phyloP scores from a whole-genome alignment of 108 stramenopile species.

The Cylindrotheca fusiformis region DNA sequence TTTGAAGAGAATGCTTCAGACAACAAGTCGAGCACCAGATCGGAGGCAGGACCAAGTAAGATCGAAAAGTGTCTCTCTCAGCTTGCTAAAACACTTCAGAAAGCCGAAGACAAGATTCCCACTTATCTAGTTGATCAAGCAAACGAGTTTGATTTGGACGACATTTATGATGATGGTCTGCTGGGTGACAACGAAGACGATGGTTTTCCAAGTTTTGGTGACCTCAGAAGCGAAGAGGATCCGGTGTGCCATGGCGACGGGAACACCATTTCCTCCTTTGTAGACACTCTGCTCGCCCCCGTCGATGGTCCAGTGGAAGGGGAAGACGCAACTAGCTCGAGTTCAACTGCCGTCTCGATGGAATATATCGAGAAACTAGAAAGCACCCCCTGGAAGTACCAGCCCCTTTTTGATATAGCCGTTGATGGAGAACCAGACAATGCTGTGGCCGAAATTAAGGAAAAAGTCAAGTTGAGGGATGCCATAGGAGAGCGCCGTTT shows the following conservation, averaged over 20 bases:
- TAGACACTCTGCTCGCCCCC: constrained; percentile 38
- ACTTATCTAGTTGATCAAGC: constrained; percentile 60
- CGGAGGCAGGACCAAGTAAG: not conserved
- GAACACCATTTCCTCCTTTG: constrained; percentile 35
- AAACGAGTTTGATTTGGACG: constrained; percentile 27
- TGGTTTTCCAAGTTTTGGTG: constrained; percentile 6
- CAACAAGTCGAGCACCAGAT: constrained; percentile 13
- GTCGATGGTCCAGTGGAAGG: constrained; percentile 18
- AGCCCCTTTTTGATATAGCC: constrained; percentile 42
- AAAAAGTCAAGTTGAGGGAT: constrained; percentile 61
- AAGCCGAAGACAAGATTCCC: constrained; percentile 76
- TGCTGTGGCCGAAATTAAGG: constrained; percentile 1
- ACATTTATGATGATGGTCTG: constrained; percentile 18
- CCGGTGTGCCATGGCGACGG: constrained; percentile 33
- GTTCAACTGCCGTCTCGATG: constrained; percentile 24
- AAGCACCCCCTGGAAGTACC: constrained; percentile 73
- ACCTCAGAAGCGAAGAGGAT: constrained; percentile 13
- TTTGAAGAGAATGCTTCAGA: constrained; percentile 19
- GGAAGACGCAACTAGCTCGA: not conserved
- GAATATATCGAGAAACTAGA: constrained; percentile 72
- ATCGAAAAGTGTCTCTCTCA: constrained; percentile 42
- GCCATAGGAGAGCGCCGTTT: constrained; percentile 82
- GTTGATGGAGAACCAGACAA: constrained; percentile 9
- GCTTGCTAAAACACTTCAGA: constrained; percentile 56
- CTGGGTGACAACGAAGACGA: constrained; percentile 17